phyloP scores from a whole-genome alignment of 148 eudicot genomes.

The Rhododendron griersonianum region DNA sequence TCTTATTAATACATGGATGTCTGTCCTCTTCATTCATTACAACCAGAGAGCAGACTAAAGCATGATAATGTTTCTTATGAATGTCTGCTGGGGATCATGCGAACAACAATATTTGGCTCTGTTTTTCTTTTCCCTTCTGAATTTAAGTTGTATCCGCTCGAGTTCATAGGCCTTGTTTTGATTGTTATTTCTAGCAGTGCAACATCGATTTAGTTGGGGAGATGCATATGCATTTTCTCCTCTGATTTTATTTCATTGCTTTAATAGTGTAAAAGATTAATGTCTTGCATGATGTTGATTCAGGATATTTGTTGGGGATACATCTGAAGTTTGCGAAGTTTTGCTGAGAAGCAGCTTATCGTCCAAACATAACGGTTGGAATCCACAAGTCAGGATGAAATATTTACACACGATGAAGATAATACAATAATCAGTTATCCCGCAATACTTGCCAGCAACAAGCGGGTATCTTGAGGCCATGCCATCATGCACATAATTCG shows the following conservation, averaged over 20 bases:
- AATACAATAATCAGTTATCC: neutral
- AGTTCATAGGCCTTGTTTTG: neutral
- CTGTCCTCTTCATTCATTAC: neutral
- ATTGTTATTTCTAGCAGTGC: neutral
- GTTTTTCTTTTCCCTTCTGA: neutral
- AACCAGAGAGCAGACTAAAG: neutral
- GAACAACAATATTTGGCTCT: neutral
- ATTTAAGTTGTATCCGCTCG: neutral
- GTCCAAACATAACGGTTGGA: neutral
- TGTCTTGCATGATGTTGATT: neutral
- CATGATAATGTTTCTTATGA: neutral
- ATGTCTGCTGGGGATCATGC: neutral
- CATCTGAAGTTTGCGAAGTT: slow-evolving; percentile 7
- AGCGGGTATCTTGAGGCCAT: neutral
- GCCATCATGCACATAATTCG: neutral
- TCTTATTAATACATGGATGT: neutral
- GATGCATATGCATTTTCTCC: neutral
- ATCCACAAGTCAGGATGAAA: neutral
- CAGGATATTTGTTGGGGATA: neutral
- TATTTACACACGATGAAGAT: neutral
- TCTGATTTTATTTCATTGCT: neutral
- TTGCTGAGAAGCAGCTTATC: neutral
- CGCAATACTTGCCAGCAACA: neutral
- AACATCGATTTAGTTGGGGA: neutral
- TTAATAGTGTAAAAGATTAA: neutral